Evolutionary conservation across 192 early-diverging fungal species (phyloP).

Genomic region (Linnemannia zychae): DNA sequence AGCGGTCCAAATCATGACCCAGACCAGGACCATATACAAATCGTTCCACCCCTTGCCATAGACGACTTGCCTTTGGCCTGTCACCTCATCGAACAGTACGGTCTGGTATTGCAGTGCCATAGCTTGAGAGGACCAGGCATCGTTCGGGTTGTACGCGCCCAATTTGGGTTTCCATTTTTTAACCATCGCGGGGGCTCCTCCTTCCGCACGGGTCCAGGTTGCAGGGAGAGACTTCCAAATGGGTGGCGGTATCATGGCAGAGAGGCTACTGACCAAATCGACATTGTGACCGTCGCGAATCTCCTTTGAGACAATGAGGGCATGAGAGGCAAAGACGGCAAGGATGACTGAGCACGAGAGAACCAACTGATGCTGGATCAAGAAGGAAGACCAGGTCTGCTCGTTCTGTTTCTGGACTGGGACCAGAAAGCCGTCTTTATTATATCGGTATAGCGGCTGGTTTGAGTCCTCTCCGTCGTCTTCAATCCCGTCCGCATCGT

Average conservation of each 20-base stretch:
- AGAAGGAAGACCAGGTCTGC: slow-evolving; percentile 39
- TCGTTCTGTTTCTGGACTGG: slow-evolving; percentile 4
- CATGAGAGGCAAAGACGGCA: slow-evolving; percentile 26
- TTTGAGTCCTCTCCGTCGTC: not conserved
- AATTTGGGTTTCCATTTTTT: slow-evolving; percentile 23
- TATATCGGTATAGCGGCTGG: slow-evolving; percentile 15
- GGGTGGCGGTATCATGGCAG: slow-evolving; percentile 45
- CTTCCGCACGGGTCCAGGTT: slow-evolving; percentile 20
- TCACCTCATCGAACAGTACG: slow-evolving; percentile 12
- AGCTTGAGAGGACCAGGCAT: slow-evolving; percentile 32
- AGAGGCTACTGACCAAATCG: slow-evolving; percentile 32
- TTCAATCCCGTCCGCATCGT: not conserved
- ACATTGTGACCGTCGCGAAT: slow-evolving; percentile 21
- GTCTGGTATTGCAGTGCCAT: slow-evolving; percentile 44
- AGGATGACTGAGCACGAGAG: slow-evolving; percentile 30
- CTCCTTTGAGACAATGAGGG: slow-evolving; percentile 25
- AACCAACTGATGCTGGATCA: slow-evolving; percentile 48
- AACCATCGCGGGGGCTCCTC: slow-evolving; percentile 23
- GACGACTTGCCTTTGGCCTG: slow-evolving; percentile 31
- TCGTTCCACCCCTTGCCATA: slow-evolving; percentile 74
- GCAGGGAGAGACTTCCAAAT: slow-evolving; percentile 30
- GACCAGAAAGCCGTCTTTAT: slow-evolving; percentile 12
- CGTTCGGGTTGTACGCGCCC: slow-evolving; percentile 28
- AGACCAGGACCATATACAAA: slow-evolving; percentile 73
- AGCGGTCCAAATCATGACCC: slow-evolving; percentile 74